Conservation (phyloP, 768 basidiomycete species). For the Hemileccinum rubropunctum region DNA sequence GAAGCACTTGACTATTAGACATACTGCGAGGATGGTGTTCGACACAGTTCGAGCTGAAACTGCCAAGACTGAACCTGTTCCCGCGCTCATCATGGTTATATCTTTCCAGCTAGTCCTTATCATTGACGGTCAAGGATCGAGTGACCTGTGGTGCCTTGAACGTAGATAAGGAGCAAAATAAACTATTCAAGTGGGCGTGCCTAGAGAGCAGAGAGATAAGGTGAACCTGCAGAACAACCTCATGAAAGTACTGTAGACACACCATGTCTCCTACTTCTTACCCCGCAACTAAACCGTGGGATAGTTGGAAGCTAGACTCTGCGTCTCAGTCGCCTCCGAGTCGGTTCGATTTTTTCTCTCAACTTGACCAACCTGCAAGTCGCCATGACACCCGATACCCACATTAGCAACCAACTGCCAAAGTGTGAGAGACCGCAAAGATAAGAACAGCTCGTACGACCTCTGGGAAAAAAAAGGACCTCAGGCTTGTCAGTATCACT, state of each 20-base stretch:
- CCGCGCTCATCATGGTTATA: slow-evolving; percentile 1
- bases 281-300: too few species aligned
- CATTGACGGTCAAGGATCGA: slow-evolving; percentile 7
- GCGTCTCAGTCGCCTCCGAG: not conserved
- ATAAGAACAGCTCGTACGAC: not conserved
- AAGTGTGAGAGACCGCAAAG: not conserved
- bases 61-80: not conserved
- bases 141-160: not conserved
- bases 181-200: too few species aligned
- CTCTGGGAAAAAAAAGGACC: too few species aligned
- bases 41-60: not conserved
- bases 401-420: not conserved
- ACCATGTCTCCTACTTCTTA: too few species aligned
- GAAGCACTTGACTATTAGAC: slow-evolving; percentile 45
- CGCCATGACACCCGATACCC: not conserved
- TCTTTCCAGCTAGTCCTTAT: slow-evolving; percentile 13
- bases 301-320: too few species aligned
- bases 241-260: too few species aligned
- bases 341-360: not conserved
- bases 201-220: too few species aligned
- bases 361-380: not conserved
- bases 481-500: too few species aligned
- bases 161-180: slow-evolving; percentile 13
- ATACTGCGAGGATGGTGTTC: slow-evolving; percentile 6
- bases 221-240: too few species aligned